phyloP scores from a whole-genome alignment of 148 eudicot species.

The Rhododendron simsii region DNA sequence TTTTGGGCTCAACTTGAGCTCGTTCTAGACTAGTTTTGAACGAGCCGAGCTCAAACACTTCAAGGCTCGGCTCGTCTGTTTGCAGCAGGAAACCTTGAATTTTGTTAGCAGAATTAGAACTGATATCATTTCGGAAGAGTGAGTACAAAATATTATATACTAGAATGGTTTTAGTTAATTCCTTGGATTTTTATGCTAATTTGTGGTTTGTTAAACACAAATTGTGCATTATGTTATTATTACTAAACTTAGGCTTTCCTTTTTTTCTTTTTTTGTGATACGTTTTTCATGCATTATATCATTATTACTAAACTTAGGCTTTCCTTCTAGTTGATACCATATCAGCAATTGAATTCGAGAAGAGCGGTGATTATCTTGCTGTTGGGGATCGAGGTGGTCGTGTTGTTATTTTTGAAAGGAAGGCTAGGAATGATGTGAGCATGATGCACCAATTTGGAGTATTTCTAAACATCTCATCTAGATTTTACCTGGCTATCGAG shows the following conservation, averaged over 20 bases:
- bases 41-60: neutral
- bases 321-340: conserved; percentile 37
- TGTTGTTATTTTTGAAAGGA: conserved; percentile 37
- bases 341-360: conserved; percentile 46
- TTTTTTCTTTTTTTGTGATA: neutral
- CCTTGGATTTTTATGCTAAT: neutral
- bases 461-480: neutral
- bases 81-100: neutral
- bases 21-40: neutral
- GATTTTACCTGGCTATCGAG: neutral
- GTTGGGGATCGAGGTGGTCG: conserved; percentile 56
- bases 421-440: conserved; percentile 34
- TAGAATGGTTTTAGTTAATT: neutral
- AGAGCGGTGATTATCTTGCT: conserved; percentile 49
- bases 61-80: neutral
- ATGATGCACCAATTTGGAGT: neutral
- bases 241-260: neutral
- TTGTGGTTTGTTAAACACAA: neutral
- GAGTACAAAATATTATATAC: neutral
- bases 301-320: neutral
- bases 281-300: neutral
- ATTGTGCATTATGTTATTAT: neutral
- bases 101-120: neutral
- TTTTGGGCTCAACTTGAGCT: neutral
- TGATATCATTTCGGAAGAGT: neutral